These are phyloP conservation scores for Nannizziopsis barbatae DNA, from an alignment of 2,329 filamentous ascomycete genomes.

Conservation along the genomic window DNA sequence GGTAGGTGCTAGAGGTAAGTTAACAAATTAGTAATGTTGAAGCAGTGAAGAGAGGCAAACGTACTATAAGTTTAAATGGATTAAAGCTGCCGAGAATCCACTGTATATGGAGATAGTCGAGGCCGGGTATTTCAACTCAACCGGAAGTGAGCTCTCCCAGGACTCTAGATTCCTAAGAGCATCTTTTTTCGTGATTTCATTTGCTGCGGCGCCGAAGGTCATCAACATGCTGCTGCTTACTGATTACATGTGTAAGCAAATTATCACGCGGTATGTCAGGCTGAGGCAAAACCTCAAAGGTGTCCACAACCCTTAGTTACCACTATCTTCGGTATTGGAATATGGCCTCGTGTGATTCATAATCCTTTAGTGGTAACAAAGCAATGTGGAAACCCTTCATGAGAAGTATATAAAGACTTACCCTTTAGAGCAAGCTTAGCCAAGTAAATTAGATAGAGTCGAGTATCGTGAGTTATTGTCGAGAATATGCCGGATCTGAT, in stretches of 20 bases:
- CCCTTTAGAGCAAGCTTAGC: not conserved
- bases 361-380: too few relatives aligned
- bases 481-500: not conserved
- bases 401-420: not conserved
- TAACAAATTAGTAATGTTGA: not conserved
- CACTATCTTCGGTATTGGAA: too few relatives aligned
- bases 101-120: not conserved
- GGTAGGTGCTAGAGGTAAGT: not conserved
- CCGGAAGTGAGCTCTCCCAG: slow-evolving; percentile 2
- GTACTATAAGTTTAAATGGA: slow-evolving; percentile 2
- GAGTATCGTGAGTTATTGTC: not conserved
- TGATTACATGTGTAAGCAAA: not conserved
- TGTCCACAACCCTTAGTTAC: too few relatives aligned
- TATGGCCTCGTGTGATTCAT: too few relatives aligned
- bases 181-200: not conserved
- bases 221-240: slow-evolving; percentile 3
- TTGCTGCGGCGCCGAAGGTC: not conserved
- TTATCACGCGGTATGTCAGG: not conserved
- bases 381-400: not conserved
- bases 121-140: not conserved
- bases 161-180: not conserved
- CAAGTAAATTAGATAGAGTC: not conserved
- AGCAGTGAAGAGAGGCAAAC: not conserved
- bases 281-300: too few relatives aligned
- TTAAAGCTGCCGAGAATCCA: slow-evolving; percentile 5